Base-by-base conservation (phyloP, 169 alveolate species). In the Plasmodium adleri region DNA sequence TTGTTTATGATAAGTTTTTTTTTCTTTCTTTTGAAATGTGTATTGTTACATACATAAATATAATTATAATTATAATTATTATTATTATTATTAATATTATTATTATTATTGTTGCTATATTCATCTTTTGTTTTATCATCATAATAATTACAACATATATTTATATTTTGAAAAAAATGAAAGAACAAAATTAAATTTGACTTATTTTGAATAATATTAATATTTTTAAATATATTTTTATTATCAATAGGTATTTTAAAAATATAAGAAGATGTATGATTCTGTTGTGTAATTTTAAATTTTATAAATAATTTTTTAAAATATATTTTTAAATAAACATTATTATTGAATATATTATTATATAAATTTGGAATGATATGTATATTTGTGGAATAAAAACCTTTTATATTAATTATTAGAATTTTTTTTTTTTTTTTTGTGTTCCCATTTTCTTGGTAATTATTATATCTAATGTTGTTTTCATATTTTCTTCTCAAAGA, bases 221-320 rank as follows among this genome's bases (percentile, higher is more conserved):
- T 67, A n/a, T 49, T 54, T 56, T 80, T 17, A 80, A 80, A 80
- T 13, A 80, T 15, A 39, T 67, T 54, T 66, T 54, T 72, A 13
- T 80, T 54, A 39, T 80, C 90, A 71, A 67, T 80, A 8, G 90
- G 90, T 12, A 80, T 17, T 8, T 5, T 52, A 50, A 80, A 80
- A 62, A 32, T 22, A 26, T 28, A 56, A 9, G 43, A 32, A 0
- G 1, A 62, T 12, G 10, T 54, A 43, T 45, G 24, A 20, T 80
- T 72, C 15, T 66, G 32, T 80, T 59, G 67, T 47, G 52, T 50
- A 17, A 80, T 45, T 68, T 80, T 80, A 1, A 80, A 26, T 66
- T 47, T 80, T 68, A 72, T 80, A 12, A 52, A 20, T 67, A 80
- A 45, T 4, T 80, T 28, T 39, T 80, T 80, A 39, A 80, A 56